Percentiles rank a stretch among this genome's conserved stretches.
Evolutionary conservation across 2,329 filamentous ascomycete species (phyloP).

Genomic region (Sclerotiophoma versabilis): DNA sequence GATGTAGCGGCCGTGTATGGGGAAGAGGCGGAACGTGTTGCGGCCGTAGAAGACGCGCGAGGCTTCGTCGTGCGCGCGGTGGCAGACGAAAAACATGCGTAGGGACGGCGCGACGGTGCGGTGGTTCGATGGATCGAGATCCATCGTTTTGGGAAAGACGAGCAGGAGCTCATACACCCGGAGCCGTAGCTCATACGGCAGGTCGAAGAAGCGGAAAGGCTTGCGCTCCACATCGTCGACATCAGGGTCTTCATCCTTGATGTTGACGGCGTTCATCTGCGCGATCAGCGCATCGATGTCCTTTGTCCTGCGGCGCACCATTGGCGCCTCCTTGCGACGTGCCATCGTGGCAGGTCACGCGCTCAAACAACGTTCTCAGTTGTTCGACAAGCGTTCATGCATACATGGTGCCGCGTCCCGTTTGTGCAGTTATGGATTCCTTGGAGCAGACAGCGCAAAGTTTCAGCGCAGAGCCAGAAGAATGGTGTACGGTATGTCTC

Average conservation of each 20-base stretch:
- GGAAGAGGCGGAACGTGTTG: constrained; percentile 62
- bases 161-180: constrained; percentile 58
- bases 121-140: constrained; percentile 72
- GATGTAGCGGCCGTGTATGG: constrained; percentile 65
- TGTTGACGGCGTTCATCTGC: constrained; percentile 34
- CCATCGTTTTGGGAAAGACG: constrained; percentile 63
- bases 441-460: not conserved
- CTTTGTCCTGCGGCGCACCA: constrained; percentile 32
- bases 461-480: not conserved
- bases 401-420: constrained; percentile 48
- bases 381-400: constrained; percentile 51
- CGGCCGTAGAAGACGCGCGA: constrained; percentile 59
- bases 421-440: constrained; percentile 12
- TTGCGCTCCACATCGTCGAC: constrained; percentile 17
- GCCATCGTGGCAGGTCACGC: constrained; percentile 18
- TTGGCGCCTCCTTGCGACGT: constrained; percentile 19
- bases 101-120: constrained; percentile 66
- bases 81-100: constrained; percentile 71
- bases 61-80: constrained; percentile 59
- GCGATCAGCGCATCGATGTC: constrained; percentile 37
- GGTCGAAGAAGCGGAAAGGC: constrained; percentile 60
- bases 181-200: constrained; percentile 62
- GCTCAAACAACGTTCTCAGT: constrained; percentile 32
- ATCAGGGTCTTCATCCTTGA: constrained; percentile 17
- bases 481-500: constrained; percentile 34